These are phyloP conservation scores for Rhytidiadelphus loreus DNA, from an alignment of 225 moss, liverwort and hornwort species.

Conservation along the genomic window DNA sequence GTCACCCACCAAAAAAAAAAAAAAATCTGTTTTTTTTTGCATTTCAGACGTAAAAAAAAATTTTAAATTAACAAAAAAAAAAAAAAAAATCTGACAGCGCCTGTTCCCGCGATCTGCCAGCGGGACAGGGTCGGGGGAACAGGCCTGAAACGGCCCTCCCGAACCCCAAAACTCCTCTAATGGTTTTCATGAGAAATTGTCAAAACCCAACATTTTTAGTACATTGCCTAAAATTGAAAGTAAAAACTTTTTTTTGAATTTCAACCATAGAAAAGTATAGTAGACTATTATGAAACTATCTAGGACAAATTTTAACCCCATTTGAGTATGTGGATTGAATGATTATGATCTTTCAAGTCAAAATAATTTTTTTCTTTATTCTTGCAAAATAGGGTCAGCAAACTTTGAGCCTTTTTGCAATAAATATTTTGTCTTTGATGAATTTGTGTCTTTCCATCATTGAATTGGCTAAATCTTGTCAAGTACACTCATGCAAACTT, in stretches of 20 bases:
- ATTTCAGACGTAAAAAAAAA: too few relatives aligned
- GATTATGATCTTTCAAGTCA: neutral
- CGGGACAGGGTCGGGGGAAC: too few relatives aligned
- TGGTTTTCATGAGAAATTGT: neutral
- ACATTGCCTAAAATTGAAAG: neutral
- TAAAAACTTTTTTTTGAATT: neutral
- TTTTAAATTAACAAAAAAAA: too few relatives aligned
- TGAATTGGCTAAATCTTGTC: neutral
- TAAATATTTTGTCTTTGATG: neutral
- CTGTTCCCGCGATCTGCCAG: too few relatives aligned
- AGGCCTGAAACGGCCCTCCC: too few relatives aligned
- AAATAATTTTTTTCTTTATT: neutral
- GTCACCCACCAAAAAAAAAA: too few relatives aligned
- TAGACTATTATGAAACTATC: neutral
- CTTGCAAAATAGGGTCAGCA: accelerated
- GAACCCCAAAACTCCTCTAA: too few relatives aligned
- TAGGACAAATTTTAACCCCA: accelerated
- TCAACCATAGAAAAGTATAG: neutral
- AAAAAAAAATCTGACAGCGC: too few relatives aligned
- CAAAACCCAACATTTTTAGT: neutral
- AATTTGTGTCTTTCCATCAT: neutral
- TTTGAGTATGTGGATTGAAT: accelerated
- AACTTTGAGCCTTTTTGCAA: neutral
- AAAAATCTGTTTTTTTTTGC: too few relatives aligned
- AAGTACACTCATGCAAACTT: neutral